Conservation (phyloP, 768 basidiomycete genomes). For the Phanerochaete sordida region DNA sequence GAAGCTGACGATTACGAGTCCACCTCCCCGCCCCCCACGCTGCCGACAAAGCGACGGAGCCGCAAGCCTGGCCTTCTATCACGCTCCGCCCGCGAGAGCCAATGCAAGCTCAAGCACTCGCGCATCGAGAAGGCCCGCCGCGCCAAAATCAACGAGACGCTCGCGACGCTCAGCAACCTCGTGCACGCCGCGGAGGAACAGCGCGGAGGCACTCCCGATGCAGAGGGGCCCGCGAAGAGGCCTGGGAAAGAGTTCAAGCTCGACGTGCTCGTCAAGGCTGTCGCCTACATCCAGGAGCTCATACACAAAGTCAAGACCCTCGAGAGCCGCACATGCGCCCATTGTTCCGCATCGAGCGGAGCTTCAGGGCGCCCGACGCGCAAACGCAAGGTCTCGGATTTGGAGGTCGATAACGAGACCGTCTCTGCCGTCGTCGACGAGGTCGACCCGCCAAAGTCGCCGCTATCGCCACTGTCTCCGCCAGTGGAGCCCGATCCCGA, state of each 20-base stretch:
- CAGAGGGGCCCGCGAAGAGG: constrained; percentile 56
- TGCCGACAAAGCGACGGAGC: constrained; percentile 58
- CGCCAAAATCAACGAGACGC: constrained; percentile 94
- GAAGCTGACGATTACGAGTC: constrained; percentile 31
- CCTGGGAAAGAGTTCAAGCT: constrained; percentile 90
- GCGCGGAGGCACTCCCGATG: constrained; percentile 21
- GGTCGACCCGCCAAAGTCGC: constrained; percentile 1
- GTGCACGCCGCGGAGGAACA: constrained; percentile 46
- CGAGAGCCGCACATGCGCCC: constrained; percentile 13
- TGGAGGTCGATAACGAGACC: constrained; percentile 4
- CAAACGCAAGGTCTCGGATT: constrained; percentile 2
- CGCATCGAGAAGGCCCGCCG: constrained; percentile 92
- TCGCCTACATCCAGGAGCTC: constrained; percentile 72
- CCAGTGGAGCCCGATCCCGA: background rate
- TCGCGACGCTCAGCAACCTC: constrained; percentile 71
- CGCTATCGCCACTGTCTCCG: background rate
- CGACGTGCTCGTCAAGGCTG: constrained; percentile 83
- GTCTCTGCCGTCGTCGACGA: constrained; percentile 7
- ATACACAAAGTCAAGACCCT: constrained; percentile 49
- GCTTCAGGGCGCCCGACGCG: constrained; percentile 18
- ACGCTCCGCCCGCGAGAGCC: constrained; percentile 76
- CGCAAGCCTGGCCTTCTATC: constrained; percentile 69
- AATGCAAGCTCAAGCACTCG: constrained; percentile 90
- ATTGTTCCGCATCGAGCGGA: constrained; percentile 9
- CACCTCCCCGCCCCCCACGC: constrained; percentile 20